Base-by-base conservation (phyloP, 805 yeast genomes). In the Candida vaughaniae region DNA sequence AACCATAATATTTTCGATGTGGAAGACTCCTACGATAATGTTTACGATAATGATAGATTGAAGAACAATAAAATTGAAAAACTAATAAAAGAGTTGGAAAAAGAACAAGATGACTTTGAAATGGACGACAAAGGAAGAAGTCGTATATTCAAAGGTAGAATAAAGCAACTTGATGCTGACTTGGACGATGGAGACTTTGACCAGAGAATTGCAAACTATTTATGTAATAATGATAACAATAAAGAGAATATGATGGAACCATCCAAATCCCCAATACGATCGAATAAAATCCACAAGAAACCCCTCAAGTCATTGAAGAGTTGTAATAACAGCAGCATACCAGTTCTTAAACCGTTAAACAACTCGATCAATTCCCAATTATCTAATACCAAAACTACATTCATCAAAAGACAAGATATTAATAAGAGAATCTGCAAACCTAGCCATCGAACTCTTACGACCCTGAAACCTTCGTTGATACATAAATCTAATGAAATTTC, bases 381-480 rank as follows among this genome's bases (percentile, higher is more conserved):
- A n/a, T n/a, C n/a, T n/a, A n/a, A n/a, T n/a, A 6, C n/a, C 29
- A n/a, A 8, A 7, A 12, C 22, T 25, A 9, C n/a, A 25, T 14
- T n/a, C 22, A 18, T 16, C 31, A 16, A 25, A 25, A 25, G 31
- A 15, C 12, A 32, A 10, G 25, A 20, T 12, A 11, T 16, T n/a
- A 9, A 33, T 18, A 62, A 60, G 33, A 52, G 76, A 27, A 54
- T 65, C 6, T 74, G 79, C 45, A 55, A 62, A 6, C 81, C 82
- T 3, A 57, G 51, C 22, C 60, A 59, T 36, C n/a, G 53, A 16
- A 35, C 39, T 31, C 38, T 37, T 6, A 33, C 46, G 3, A 51
- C 47, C 22, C 59, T 62, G 1, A 65, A 50, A 43, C 67, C 79
- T 6, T 46, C 56, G 17, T 45, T 66, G 16, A 56, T 53, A 36